phyloP scores from a whole-genome alignment of 2,329 filamentous ascomycete genomes.

The Chrysoporthe austroafricana region DNA sequence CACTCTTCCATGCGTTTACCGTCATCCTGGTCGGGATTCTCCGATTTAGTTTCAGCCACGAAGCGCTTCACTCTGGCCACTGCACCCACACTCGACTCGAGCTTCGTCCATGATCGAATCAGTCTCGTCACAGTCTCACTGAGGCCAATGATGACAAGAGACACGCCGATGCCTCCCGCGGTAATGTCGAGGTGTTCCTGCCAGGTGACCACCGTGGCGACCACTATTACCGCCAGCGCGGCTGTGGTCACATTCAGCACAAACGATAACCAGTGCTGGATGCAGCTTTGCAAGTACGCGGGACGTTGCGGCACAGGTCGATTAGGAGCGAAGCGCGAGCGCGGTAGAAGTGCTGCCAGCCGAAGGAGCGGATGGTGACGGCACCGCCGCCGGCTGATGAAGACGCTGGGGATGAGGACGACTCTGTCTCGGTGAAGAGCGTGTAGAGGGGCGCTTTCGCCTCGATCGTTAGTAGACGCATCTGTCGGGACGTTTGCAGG shows the following conservation, averaged over 20 bases:
- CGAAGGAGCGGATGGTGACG: slow-evolving; percentile 52
- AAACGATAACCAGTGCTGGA: slow-evolving; percentile 57
- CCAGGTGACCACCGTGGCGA: slow-evolving; percentile 44
- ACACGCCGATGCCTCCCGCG: slow-evolving; percentile 34
- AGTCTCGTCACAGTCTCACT: slow-evolving; percentile 37
- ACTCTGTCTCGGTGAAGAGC: slow-evolving; percentile 47
- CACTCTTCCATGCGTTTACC: slow-evolving; percentile 35
- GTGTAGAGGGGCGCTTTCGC: slow-evolving; percentile 14
- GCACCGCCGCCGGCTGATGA: slow-evolving; percentile 39
- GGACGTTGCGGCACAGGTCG: slow-evolving; percentile 54
- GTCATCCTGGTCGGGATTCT: slow-evolving; percentile 31
- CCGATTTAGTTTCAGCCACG: slow-evolving; percentile 44
- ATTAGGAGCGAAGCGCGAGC: slow-evolving; percentile 46
- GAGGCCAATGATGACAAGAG: slow-evolving; percentile 14
- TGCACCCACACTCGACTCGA: slow-evolving; percentile 63
- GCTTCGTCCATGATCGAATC: slow-evolving; percentile 54
- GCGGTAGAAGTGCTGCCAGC: slow-evolving; percentile 48
- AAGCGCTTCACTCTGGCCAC: slow-evolving; percentile 60
- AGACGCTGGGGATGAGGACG: slow-evolving; percentile 22
- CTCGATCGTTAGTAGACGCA: slow-evolving; percentile 54
- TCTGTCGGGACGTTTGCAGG: slow-evolving; percentile 59
- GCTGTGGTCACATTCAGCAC: slow-evolving; percentile 52
- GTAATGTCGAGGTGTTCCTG: slow-evolving; percentile 36
- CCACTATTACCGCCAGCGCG: slow-evolving; percentile 46
- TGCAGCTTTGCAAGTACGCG: slow-evolving; percentile 52